Percentiles rank a stretch among this genome's conserved stretches.
These are phyloP conservation scores for Starmerella roubikii DNA, from an alignment of 805 yeast species.

Conservation along the genomic window DNA sequence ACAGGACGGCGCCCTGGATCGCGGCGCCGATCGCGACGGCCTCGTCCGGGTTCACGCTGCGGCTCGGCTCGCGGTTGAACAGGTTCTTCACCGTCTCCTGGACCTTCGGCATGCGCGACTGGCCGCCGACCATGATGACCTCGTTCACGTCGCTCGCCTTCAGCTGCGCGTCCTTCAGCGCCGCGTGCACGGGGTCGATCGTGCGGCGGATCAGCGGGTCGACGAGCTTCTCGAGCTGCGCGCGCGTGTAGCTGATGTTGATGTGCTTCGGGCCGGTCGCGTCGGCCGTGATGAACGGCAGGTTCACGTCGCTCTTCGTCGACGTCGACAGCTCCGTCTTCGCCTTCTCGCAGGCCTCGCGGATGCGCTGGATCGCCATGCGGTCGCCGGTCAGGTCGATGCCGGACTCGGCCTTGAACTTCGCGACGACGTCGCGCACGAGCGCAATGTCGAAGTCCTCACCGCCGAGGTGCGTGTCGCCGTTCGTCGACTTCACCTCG, in stretches of 20 bases:
- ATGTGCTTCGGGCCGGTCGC: conserved; percentile 71
- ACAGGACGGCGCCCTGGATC: conserved; percentile 90
- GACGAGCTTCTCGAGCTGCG: conserved; percentile 53
- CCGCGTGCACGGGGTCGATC: conserved; percentile 64
- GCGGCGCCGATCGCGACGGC: conserved; percentile 96
- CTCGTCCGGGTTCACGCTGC: conserved; percentile 89
- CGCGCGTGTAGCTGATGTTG: conserved; percentile 52
- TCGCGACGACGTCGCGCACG: conserved; percentile 69
- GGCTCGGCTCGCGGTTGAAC: conserved; percentile 74
- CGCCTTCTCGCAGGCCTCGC: conserved; percentile 83
- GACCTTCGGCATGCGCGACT: conserved; percentile 88
- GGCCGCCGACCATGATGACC: conserved; percentile 79
- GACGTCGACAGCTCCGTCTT: conserved; percentile 74
- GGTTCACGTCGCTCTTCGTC: conserved; percentile 56
- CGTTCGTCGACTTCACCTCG: conserved; percentile 95
- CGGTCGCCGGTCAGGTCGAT: conserved; percentile 51
- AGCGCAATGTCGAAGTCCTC: conserved; percentile 81
- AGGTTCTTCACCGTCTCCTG: conserved; percentile 58
- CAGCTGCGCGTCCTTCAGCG: conserved; percentile 67
- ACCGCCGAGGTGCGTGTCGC: conserved; percentile 90
- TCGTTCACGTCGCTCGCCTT: conserved; percentile 55
- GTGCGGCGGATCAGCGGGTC: conserved; percentile 61
- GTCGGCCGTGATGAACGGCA: conserved; percentile 79
- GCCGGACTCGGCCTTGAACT: conserved; percentile 64
- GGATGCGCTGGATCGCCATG: conserved; percentile 71